Evolutionary conservation across 192 early-diverging fungal species (phyloP).

Genomic region (Haplosporangium gracile): DNA sequence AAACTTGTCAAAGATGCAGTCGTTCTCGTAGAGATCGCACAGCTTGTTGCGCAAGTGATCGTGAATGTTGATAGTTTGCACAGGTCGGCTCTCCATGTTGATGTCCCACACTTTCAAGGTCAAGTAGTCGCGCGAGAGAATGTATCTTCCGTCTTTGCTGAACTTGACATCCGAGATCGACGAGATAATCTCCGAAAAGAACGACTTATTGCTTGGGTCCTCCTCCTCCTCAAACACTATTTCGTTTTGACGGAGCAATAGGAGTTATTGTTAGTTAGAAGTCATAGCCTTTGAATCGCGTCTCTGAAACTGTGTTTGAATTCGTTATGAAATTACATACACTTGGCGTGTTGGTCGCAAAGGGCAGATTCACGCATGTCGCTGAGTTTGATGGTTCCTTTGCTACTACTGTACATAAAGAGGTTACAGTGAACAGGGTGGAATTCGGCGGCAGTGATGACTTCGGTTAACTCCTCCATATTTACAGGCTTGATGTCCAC

Average conservation of each 20-base stretch:
- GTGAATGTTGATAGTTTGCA: slow-evolving; percentile 98
- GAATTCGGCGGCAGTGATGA: slow-evolving; percentile 98
- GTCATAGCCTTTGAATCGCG: neutral
- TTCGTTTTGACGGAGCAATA: neutral
- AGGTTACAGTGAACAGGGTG: slow-evolving; percentile 96
- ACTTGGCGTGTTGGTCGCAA: slow-evolving; percentile 94
- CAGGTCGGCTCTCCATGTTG: slow-evolving; percentile 95
- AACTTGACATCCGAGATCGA: slow-evolving; percentile 98
- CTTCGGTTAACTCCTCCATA: slow-evolving; percentile 99
- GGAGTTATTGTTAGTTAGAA: neutral
- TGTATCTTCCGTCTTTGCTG: slow-evolving; percentile 94
- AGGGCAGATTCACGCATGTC: slow-evolving; percentile 97
- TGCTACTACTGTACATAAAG: slow-evolving; percentile 99
- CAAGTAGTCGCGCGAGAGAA: slow-evolving; percentile 96
- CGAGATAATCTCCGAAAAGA: slow-evolving; percentile 99
- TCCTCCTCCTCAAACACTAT: slow-evolving; percentile 93
- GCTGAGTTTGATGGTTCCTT: slow-evolving; percentile 97
- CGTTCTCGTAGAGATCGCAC: slow-evolving; percentile 99
- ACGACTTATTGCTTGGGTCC: slow-evolving; percentile 94
- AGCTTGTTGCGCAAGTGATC: slow-evolving; percentile 95
- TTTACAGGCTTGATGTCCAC: slow-evolving; percentile 99
- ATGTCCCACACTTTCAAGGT: slow-evolving; percentile 99
- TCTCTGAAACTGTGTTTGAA: neutral
- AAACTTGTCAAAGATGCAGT: slow-evolving; percentile 99
- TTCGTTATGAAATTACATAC: slow-evolving; percentile 57